Base-by-base conservation (phyloP, 140 eudicot genomes). In the Stevia rebaudiana region DNA sequence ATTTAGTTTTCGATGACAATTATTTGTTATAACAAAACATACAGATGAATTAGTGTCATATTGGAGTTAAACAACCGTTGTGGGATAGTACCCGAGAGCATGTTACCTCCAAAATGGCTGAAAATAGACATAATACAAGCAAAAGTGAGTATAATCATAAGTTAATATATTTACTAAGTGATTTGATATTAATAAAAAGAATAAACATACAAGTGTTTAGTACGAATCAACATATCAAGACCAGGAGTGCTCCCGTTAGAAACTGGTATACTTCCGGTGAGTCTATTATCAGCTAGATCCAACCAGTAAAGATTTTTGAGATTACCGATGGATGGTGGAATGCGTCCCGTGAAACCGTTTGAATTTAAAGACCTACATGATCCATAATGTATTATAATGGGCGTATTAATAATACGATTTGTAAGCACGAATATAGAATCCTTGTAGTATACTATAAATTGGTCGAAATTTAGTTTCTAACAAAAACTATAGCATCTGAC, bases 51-150 rank as follows among this genome's bases (percentile, higher is more conserved):
- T 56, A 90, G 76, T 2, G 71, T 52, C 95, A 82, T 55, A 22
- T 73, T 62, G 23, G 94, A 76, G 78, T 17, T 64, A 66, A 90
- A 90, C 23, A 90, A 83, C 66, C 65, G 47, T 56, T 83, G 13
- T 6, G 94, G 94, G 68, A 90, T 71, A 24, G 23, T 42, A 25
- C 95, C 97, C 6, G 83, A 74, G 49, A 90, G 84, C 79, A 54
- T 78, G 77, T 90, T 90, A 55, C 68, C 56, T 61, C 95, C 94
- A 57, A 90, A 76, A 72, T 90, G 97, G 76, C 97, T 90, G 83
- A 70, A 71, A 74, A 44, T 30, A 31, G 22, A 31, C 47, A 66
- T 35, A 19, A 31, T 39, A 59, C 15, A 51, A 22, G 22, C 50
- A 67, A 15, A 31, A 43, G 21, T 49, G 4, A 69, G 50, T 9